phyloP scores from a whole-genome alignment of 768 basidiomycete genomes.

The Suillus subaureus region DNA sequence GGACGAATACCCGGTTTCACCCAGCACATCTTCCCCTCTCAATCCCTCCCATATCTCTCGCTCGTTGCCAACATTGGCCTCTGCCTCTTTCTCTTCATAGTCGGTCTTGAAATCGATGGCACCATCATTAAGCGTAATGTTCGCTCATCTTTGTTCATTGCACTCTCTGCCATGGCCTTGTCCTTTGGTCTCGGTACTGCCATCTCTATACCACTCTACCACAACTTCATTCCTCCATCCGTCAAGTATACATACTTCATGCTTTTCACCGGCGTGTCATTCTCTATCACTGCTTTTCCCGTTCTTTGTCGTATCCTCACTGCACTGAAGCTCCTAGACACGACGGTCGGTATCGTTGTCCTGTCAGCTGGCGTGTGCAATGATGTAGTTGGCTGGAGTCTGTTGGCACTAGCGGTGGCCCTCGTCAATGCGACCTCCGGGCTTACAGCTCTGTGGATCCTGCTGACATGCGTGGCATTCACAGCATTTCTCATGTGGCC shows the following conservation, averaged over 20 bases:
- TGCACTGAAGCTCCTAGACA: constrained; percentile 88
- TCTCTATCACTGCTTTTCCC: constrained; percentile 86
- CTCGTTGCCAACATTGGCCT: constrained; percentile 90
- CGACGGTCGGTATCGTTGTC: constrained; percentile 90
- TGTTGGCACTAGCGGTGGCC: constrained; percentile 89
- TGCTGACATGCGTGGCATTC: constrained; percentile 82
- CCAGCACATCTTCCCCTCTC: constrained; percentile 75
- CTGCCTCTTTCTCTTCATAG: constrained; percentile 88
- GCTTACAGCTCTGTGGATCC: constrained; percentile 82
- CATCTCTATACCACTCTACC: constrained; percentile 72
- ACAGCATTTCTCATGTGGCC: constrained; percentile 75
- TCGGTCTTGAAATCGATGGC: constrained; percentile 90
- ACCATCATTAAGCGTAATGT: constrained; percentile 78
- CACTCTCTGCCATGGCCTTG: constrained; percentile 78
- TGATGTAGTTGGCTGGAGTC: constrained; percentile 86
- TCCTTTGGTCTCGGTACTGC: constrained; percentile 90
- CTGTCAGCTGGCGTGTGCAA: constrained; percentile 92
- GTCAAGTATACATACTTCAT: constrained; percentile 85
- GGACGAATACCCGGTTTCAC: constrained; percentile 92
- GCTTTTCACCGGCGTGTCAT: constrained; percentile 92
- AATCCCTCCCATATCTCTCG: constrained; percentile 73
- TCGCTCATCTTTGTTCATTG: constrained; percentile 64
- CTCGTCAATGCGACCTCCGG: constrained; percentile 88
- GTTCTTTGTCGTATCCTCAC: constrained; percentile 89
- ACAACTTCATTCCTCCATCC: constrained; percentile 61